These are phyloP conservation scores for Leccinellum luteum DNA, from an alignment of 768 basidiomycete genomes.

Conservation along the genomic window DNA sequence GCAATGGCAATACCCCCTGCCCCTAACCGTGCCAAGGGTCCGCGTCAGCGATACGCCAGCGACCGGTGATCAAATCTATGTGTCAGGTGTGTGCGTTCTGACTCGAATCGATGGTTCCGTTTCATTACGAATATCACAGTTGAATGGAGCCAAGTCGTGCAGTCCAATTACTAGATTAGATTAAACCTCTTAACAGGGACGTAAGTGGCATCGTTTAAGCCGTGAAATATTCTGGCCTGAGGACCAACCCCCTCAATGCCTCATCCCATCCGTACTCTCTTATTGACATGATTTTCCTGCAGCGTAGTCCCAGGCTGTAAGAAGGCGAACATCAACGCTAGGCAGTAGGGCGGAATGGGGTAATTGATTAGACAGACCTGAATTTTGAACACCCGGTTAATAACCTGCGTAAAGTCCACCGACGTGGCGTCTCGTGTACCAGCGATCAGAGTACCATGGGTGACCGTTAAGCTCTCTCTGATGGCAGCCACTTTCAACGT, in stretches of 20 bases:
- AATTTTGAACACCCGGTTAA: conserved; percentile 7
- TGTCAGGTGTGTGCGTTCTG: conserved; percentile 10
- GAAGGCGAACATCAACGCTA: no score
- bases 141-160: background rate
- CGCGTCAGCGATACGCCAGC: conserved; percentile 9
- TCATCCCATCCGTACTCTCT: background rate
- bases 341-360: background rate
- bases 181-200: background rate
- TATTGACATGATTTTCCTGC: no score
- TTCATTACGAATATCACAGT: background rate
- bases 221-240: background rate
- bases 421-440: background rate
- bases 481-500: conserved; percentile 21
- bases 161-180: conserved; percentile 1
- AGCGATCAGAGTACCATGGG: background rate
- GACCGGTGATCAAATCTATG: conserved; percentile 9
- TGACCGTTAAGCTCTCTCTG: conserved; percentile 13
- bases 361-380: background rate
- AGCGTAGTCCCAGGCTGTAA: no score
- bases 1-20: background rate
- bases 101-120: background rate
- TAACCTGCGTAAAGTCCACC: conserved; percentile 16
- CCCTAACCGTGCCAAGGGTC: conserved; percentile 12
- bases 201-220: background rate
- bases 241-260: background rate